phyloP scores from a whole-genome alignment of 306 rosid genomes.

The Quercus glauca region DNA sequence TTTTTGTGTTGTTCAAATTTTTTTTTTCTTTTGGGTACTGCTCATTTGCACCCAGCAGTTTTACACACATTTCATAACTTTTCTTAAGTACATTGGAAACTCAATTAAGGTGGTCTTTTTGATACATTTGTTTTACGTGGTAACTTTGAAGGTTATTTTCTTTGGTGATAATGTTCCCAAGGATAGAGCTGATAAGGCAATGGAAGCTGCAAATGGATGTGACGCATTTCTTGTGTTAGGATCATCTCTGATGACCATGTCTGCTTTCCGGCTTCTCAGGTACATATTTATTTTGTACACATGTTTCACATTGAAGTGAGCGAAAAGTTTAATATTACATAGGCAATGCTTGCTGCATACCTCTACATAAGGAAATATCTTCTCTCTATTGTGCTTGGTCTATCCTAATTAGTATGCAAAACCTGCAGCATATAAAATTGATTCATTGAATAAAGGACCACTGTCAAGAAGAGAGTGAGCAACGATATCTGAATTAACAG shows the following conservation, averaged over 20 bases:
- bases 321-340: neutral
- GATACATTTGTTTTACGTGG: neutral
- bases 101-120: constrained; percentile 8
- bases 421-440: neutral
- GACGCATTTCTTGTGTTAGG: constrained; percentile 93
- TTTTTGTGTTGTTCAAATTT: neutral
- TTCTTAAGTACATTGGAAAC: neutral
- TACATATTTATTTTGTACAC: constrained; percentile 7
- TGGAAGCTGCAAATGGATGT: constrained; percentile 72
- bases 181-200: constrained; percentile 67
- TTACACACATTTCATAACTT: neutral
- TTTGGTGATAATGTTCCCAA: constrained; percentile 93
- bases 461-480: neutral
- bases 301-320: neutral
- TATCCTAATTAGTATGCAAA: neutral
- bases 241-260: constrained; percentile 91
- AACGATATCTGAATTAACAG: neutral
- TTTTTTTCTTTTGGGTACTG: neutral
- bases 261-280: constrained; percentile 90
- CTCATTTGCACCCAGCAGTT: neutral
- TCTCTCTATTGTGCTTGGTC: neutral
- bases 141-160: constrained; percentile 73
- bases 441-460: no score
- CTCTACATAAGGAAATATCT: neutral
- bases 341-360: neutral